Percentiles rank a stretch among this genome's conserved stretches.
Conservation (phyloP, 768 basidiomycete species). For the Tricholoma saponaceum region DNA sequence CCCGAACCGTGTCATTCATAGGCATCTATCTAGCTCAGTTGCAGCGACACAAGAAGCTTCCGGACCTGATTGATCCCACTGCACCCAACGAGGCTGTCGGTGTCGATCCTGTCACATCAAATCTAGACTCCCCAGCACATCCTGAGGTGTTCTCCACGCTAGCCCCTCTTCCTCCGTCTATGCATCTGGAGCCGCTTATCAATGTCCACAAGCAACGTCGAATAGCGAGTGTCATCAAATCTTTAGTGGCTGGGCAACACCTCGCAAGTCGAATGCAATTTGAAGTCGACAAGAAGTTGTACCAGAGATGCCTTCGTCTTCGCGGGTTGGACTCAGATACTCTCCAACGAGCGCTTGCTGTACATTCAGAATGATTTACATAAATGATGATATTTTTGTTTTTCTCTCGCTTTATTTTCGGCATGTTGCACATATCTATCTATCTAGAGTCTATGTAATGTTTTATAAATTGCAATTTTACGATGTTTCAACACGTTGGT, state of each 20-base stretch:
- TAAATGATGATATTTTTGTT: not conserved
- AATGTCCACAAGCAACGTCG: conserved; percentile 87
- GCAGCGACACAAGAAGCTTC: conserved; percentile 58
- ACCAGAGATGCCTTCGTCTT: conserved; percentile 69
- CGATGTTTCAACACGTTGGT: too few species aligned
- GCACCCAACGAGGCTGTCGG: conserved; percentile 66
- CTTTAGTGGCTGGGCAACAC: conserved; percentile 78
- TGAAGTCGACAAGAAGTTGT: conserved; percentile 69
- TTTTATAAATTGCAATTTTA: too few species aligned
- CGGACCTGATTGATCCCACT: conserved; percentile 81
- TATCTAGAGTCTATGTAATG: not conserved
- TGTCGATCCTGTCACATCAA: conserved; percentile 57
- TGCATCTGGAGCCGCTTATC: conserved; percentile 81
- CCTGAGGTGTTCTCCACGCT: conserved; percentile 79
- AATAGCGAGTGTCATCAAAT: conserved; percentile 77
- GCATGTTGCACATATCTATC: not conserved
- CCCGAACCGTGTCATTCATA: conserved; percentile 20
- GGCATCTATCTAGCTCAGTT: conserved; percentile 78
- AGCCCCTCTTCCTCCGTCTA: conserved; percentile 66
- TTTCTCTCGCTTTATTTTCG: not conserved
- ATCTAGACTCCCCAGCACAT: conserved; percentile 65
- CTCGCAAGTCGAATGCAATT: conserved; percentile 71
- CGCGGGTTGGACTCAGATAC: conserved; percentile 57
- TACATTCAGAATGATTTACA: conserved; percentile 22
- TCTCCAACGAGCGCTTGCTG: conserved; percentile 42